Evolutionary conservation across 768 basidiomycete species (phyloP), one percentile per base, ranked within the genome.

Genomic region (Leccinellum albellum): DNA sequence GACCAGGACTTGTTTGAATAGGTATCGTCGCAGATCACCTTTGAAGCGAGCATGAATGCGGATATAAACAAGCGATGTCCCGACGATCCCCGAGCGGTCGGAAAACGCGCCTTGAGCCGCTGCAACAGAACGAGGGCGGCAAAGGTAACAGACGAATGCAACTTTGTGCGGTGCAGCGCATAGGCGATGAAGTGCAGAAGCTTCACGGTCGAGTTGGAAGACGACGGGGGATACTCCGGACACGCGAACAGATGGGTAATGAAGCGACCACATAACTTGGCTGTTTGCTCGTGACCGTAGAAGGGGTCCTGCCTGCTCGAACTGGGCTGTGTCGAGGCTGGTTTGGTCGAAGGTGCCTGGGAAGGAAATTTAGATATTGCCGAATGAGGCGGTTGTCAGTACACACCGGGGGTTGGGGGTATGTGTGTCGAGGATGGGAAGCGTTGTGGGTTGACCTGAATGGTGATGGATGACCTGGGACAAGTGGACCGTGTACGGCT

Each of bases 1-100:
- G 84, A 83, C 93, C 93, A 95, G 0, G 88, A 90, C 69, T 93
- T 92, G 81, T 94, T 94, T 15, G 89, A 91, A 70, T 94, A 95
- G 0, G 91, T 94, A 64, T 94, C 92, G 76, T 95, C 92, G 74
- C 92, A 94, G 50, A 93, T 88, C n/a, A 94, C 88, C 67, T 87
- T 87, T 3, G 79, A 81, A 0, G 85, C 79, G 63, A 87, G 83
- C 87, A 89, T 89, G 66, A 88, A 86, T 0, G 88, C 85, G 0
- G 84, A 85, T 14, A 89, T 81, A 65, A 88, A 88, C 0, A 89
- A 67, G 0, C 88, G 79, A 54, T 89, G 88, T 0, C 88, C 88
- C 0, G 84, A 86, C 1, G 85, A 86, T 20, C 87, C 88, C 51
- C 85, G 81, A n/a, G 87, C 88, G 4, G 86, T 85, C 45, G 87